phyloP scores from a whole-genome alignment of 2,329 filamentous ascomycete species.

The Verticillium zaregamsianum region DNA sequence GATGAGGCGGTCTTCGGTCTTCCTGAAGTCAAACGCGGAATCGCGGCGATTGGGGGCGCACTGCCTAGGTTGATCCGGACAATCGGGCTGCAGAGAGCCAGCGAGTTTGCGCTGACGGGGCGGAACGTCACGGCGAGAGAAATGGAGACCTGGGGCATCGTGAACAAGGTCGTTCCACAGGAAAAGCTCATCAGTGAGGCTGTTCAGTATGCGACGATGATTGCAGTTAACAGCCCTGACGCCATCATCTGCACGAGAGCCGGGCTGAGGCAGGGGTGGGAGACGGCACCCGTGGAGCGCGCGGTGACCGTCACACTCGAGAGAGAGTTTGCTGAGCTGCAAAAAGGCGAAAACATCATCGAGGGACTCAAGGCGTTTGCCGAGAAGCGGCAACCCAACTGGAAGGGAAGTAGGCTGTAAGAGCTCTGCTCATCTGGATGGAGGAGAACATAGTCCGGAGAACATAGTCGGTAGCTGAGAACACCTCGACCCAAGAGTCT shows the following conservation, averaged over 20 bases:
- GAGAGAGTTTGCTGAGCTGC: slow-evolving; percentile 23
- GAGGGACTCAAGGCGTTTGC: slow-evolving; percentile 23
- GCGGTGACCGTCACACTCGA: slow-evolving; percentile 22
- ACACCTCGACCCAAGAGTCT: no score
- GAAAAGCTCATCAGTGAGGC: slow-evolving; percentile 11
- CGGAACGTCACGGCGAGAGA: slow-evolving; percentile 15
- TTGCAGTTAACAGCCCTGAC: slow-evolving; percentile 21
- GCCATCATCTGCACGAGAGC: slow-evolving; percentile 34
- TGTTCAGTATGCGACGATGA: slow-evolving; percentile 11
- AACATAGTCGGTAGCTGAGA: not conserved
- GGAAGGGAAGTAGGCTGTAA: slow-evolving; percentile 22
- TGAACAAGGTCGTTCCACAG: slow-evolving; percentile 12
- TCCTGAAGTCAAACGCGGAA: slow-evolving; percentile 50
- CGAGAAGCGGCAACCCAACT: slow-evolving; percentile 22
- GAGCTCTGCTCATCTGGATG: not conserved
- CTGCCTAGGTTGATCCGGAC: slow-evolving; percentile 45
- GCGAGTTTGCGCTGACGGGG: slow-evolving; percentile 19
- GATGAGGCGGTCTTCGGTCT: slow-evolving; percentile 47
- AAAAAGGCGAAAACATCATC: slow-evolving; percentile 22
- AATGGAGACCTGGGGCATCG: slow-evolving; percentile 19
- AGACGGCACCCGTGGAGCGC: slow-evolving; percentile 34
- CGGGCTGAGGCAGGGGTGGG: slow-evolving; percentile 32
- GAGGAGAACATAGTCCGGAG: not conserved
- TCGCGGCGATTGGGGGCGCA: slow-evolving; percentile 48
- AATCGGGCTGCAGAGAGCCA: slow-evolving; percentile 17